Evolutionary conservation across 495 filamentous ascomycete genomes (phyloP), one percentile per base, ranked within the genome.

Genomic region (Acidiella bohemica): DNA sequence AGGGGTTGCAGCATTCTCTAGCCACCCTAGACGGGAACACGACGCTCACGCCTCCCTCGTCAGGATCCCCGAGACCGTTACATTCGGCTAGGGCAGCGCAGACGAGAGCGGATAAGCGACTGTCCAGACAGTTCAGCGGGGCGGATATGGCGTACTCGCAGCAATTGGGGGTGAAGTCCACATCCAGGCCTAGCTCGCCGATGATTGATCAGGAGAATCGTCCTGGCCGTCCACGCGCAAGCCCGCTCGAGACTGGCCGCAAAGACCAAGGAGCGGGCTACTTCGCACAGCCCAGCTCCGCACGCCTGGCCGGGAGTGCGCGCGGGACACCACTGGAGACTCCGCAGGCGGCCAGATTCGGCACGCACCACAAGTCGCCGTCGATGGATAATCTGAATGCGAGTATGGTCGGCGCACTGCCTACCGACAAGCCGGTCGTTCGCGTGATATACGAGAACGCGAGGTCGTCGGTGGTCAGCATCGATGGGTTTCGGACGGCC

Each of bases 381-480:
- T 87, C 80, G 54, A 67, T 84, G 42, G 84, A 94, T 53, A 78
- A 75, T 36, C 72, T 84, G 29, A 74, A 83, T 23, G 54, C 54
- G 44, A 53, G 51, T 36, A 52, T 49, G 25, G 85, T 93, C 67
- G 78, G 81, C 23, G 71, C 78, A 39, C 66, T 93, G 38, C 86
- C 84, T 18, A 66, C 70, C 27, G 79, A 83, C 53, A 78, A 84
- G 53, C 76, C 82, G 28, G 73, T 92, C 35, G 90, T 95, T 44
- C 73, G 84, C 28, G 81, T 96, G 26, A 94, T 96, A 51, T 93
- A 48, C 44, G 60, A 87, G 44, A 82, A 78, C 20, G 84, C 80
- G 30, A 81, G 84, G n/a, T 76, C 81, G 41, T 93, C 85, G 22
- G 85, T 93, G 5, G 72, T 96, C 39, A 82, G 85, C 55, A 79